Conservation (phyloP, 805 yeast genomes). For the Starmera caribaea region DNA sequence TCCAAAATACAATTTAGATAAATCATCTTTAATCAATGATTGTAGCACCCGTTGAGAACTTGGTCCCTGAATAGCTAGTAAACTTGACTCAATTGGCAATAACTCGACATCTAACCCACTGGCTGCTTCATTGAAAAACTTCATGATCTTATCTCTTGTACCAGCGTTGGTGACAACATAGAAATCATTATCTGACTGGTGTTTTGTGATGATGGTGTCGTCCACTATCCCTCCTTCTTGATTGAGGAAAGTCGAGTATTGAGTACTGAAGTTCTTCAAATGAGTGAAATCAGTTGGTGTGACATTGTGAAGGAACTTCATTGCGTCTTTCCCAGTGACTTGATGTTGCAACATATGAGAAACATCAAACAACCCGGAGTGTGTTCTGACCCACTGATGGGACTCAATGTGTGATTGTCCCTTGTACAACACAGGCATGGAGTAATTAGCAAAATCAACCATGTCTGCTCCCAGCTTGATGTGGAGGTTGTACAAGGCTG, state of each 20-base stretch:
- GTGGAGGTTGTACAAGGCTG: constrained; percentile 81
- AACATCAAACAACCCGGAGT: constrained; percentile 91
- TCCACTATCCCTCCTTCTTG: constrained; percentile 83
- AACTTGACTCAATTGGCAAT: constrained; percentile 55
- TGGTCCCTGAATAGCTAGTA: constrained; percentile 93
- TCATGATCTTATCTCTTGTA: constrained; percentile 72
- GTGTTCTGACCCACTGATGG: constrained; percentile 84
- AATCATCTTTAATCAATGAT: constrained; percentile 45
- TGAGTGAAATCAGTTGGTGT: constrained; percentile 80
- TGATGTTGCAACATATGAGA: constrained; percentile 95
- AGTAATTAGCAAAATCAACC: constrained; percentile 95
- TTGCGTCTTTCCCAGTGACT: constrained; percentile 58
- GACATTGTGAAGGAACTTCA: constrained; percentile 59
- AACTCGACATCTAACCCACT: constrained; percentile 23
- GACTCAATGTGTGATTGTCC: constrained; percentile 87
- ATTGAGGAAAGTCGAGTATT: constrained; percentile 69
- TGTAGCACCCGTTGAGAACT: constrained; percentile 59
- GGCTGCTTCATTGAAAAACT: constrained; percentile 49
- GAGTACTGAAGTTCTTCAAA: constrained; percentile 49
- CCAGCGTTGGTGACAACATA: constrained; percentile 96
- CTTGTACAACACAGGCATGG: constrained; percentile 87
- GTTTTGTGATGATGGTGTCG: constrained; percentile 85
- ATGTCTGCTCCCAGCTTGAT: constrained; percentile 72
- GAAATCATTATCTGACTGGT: constrained; percentile 46
- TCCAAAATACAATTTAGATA: constrained; percentile 67